Base-by-base conservation (phyloP, 192 early-diverging fungal species). In the Podila horticola region DNA sequence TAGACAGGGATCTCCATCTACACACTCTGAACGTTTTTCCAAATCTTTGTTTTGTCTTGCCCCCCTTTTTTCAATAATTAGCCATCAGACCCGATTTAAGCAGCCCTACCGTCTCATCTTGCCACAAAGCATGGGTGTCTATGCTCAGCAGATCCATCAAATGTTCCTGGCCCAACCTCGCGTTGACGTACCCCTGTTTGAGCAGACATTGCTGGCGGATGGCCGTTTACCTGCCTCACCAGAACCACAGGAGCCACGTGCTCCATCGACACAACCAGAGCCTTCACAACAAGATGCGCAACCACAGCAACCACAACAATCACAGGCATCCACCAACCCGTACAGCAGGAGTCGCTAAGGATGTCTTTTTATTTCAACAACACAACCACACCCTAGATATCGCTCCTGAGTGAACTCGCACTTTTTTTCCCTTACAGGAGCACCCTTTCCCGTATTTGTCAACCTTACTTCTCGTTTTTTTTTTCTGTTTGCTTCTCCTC, bases 131-230 rank as follows among this genome's bases (percentile, higher is more conserved):
- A 81, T 81, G 77, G 58, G 38, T 11, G 38, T 51, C 4, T 70
- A 73, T 28, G 77, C 77, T 9, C 77, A 81, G 20, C 72, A 73
- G 31, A 81, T 81, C 22, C 77, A 73, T 20, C 70, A 81, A 68
- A 71, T 81, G 22, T 81, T 66, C 70, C 38, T 66, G 1, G 19
- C 59, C 12, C 75, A 79, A 60, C 31, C 59, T 58, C 67, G 68
- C 15, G 67, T 63, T 11, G 64, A 65, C 3, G 48, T 22, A 1
- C 62, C 62, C 13, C 28, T 26, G 45, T 22, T 65, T 50, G 48
- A 48, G 22, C 22, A 50, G 64, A 28, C 22, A 20, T 26, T 41
- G 11, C 12, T 64, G 33, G 15, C 36, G 3, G 36, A 22, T 11
- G 62, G 33, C 17, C 19, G 31, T 48, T 20, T 38, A 41, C n/a